Evolutionary conservation across 805 yeast genomes (phyloP).

Genomic region (Candida anglica): DNA sequence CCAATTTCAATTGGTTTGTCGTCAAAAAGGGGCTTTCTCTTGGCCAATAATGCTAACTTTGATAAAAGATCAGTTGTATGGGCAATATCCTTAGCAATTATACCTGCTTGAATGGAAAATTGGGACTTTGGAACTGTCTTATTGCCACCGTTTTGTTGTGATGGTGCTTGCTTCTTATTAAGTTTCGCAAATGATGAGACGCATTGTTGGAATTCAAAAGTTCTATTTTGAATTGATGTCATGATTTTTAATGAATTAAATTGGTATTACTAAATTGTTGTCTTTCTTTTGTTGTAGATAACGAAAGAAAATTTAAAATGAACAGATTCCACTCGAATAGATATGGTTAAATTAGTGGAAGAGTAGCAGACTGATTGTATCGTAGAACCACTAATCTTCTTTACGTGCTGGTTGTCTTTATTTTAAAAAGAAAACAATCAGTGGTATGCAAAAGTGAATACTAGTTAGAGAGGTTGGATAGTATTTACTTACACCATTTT

Average conservation of each 20-base stretch:
- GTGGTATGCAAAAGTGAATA: too few species aligned
- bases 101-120: constrained; percentile 62
- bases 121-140: constrained; percentile 23
- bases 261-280: neutral
- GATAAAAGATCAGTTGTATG: constrained; percentile 77
- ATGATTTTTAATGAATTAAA: too few species aligned
- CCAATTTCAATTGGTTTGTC: constrained; percentile 93
- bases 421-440: too few species aligned
- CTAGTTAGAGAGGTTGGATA: too few species aligned
- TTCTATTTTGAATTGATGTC: constrained; percentile 65
- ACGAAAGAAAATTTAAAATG: neutral
- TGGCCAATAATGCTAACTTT: constrained; percentile 80
- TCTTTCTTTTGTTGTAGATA: neutral
- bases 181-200: constrained; percentile 71
- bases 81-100: constrained; percentile 84
- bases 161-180: constrained; percentile 35
- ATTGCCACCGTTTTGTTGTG: neutral
- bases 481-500: too few species aligned
- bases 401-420: too few species aligned
- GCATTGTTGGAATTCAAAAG: constrained; percentile 89
- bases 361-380: too few species aligned
- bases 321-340: too few species aligned
- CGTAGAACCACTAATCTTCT: too few species aligned
- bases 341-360: too few species aligned
- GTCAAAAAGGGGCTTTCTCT: constrained; percentile 85